phyloP scores from a whole-genome alignment of 441 rosid genomes.

The Erysimum cheiri region DNA sequence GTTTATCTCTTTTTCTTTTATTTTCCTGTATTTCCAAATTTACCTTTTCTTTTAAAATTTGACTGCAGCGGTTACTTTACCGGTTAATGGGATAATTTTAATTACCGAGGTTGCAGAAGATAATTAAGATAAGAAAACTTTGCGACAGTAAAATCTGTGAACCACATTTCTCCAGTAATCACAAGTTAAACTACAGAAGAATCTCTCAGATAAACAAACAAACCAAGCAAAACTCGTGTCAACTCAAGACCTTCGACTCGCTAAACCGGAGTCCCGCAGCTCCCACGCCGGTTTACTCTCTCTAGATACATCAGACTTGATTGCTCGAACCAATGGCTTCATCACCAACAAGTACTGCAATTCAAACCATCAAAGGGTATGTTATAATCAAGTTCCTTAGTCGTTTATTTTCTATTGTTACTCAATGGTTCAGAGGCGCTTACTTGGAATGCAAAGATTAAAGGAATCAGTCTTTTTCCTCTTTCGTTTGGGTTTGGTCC shows the following conservation, averaged over 20 bases:
- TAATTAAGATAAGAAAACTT: neutral
- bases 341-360: slow-evolving; percentile 49
- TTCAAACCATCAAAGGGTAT: slow-evolving; percentile 27
- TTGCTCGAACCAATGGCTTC: slow-evolving; percentile 52
- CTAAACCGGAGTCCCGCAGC: slow-evolving; percentile 46
- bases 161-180: slow-evolving; percentile 5
- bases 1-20: neutral
- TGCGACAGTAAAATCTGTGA: slow-evolving; percentile 1
- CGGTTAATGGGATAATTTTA: neutral
- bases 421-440: slow-evolving; percentile 34
- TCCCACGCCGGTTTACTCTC: slow-evolving; percentile 60
- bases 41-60: slow-evolving; percentile 5
- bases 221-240: slow-evolving; percentile 5
- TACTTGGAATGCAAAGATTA: slow-evolving; percentile 56
- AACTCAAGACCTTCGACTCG: slow-evolving; percentile 43
- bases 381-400: neutral
- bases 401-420: neutral
- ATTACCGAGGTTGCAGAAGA: slow-evolving; percentile 2
- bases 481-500: slow-evolving; percentile 58
- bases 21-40: neutral
- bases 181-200: slow-evolving; percentile 16
- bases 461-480: slow-evolving; percentile 54
- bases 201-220: slow-evolving; percentile 28
- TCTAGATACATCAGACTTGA: slow-evolving; percentile 48
- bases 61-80: slow-evolving; percentile 31